phyloP scores from a whole-genome alignment of 2,329 filamentous ascomycete species.

The Xylariales sp. region DNA sequence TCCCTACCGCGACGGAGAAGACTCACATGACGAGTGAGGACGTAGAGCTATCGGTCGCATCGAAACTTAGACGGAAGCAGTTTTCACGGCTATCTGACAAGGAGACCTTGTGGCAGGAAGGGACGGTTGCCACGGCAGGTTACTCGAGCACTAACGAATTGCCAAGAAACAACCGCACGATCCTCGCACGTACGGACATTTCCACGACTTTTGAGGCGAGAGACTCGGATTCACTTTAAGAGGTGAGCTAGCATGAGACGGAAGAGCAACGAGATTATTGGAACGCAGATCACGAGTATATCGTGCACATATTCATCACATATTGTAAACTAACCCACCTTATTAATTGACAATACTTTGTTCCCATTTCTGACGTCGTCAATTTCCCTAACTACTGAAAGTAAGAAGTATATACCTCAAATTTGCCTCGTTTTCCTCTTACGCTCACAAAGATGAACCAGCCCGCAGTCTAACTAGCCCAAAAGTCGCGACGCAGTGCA shows the following conservation, averaged over 20 bases:
- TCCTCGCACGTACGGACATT: conserved; percentile 11
- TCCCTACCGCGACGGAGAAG: conserved; percentile 8
- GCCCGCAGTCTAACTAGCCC: background rate
- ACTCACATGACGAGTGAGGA: background rate
- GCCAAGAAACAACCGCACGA: conserved; percentile 1
- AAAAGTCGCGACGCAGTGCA: background rate
- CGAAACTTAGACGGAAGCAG: background rate
- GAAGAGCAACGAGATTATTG: background rate
- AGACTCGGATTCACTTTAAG: conserved; percentile 9
- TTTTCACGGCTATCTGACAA: background rate
- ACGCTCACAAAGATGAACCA: background rate
- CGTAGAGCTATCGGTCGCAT: conserved; percentile 1
- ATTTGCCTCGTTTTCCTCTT: background rate
- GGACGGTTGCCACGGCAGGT: conserved; percentile 5
- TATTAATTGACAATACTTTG: background rate
- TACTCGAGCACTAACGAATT: conserved; percentile 1
- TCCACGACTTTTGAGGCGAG: conserved; percentile 12
- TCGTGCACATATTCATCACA: background rate
- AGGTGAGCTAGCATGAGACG: background rate
- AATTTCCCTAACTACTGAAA: background rate
- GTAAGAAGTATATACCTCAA: background rate
- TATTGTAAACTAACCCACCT: background rate
- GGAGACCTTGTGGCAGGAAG: conserved; percentile 11
- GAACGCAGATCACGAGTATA: background rate
- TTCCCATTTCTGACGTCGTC: background rate